Evolutionary conservation across 331 rosid genomes (phyloP), one percentile per base, ranked within the genome.

Genomic region (Cucumis variabilis): DNA sequence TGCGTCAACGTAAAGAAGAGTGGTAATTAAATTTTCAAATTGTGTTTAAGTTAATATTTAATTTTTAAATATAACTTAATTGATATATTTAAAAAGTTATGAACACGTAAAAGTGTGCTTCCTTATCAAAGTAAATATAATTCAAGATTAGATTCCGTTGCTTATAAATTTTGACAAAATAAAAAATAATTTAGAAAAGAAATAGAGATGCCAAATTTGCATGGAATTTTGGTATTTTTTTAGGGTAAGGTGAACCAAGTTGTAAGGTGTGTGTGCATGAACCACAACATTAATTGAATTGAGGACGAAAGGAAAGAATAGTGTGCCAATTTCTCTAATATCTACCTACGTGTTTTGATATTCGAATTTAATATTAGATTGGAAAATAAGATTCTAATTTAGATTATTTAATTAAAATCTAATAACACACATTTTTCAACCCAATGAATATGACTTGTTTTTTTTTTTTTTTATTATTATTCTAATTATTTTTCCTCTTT

Each of bases 351-450:
- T 80, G 69, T 27, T 80, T 80, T 25, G 1, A 44, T 44, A 80
- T 55, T 80, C 28, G 50, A 80, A 50, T 27, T 53, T 4, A 80
- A 80, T 80, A 25, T 60, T 55, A 53, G n/a, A 28, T 9, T 79
- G 5, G 13, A 79, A 79, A 79, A 79, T 51, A 17, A 53, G 24
- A 79, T 79, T 12, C 41, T 27, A 25, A 79, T 53, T 25, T 63
- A 48, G 24, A 79, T 79, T 79, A 79, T 79, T 79, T 25, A 7
- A 79, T 79, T 27, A 79, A 79, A 27, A 81, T 81, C 50, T 55
- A 53, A 58, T 81, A 81, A 81, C 27, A 81, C 85, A 81, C 48
- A 28, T 27, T 81, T 63, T 58, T 81, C 70, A 55, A 60, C n/a
- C 24, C 50, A 81, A 25, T 58, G 53, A 58, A 30, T 58, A 81